Base-by-base conservation (phyloP, 371 early-diverging fungal genomes). In the Apophysomyces elegans region DNA sequence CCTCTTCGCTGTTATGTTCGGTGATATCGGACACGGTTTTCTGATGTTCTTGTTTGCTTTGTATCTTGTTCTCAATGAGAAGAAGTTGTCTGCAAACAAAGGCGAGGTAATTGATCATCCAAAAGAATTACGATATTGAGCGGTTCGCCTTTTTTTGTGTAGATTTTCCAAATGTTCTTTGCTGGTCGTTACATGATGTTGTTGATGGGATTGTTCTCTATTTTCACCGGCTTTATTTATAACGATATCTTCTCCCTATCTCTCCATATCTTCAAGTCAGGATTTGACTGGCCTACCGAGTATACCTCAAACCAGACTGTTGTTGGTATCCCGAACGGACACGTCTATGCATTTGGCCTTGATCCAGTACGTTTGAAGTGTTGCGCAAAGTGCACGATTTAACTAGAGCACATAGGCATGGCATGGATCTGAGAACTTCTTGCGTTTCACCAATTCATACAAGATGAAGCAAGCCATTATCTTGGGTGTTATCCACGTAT, bases 401-500 rank as follows among this genome's bases (percentile, higher is more conserved):
- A 46, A 36, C 12, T 12, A 7, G 21, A 61, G 7, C 1, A 5
- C 9, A 69, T 86, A 92, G 70, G 86, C 92, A 1, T 99, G 99
- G 99, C 96, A 97, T 71, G 92, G 91, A 16, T 84, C 96, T 5
- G 96, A 96, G 45, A 97, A 96, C 81, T 90, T 84, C 67, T 87
- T 97, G 65, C 76, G 96, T 38, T 99, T 99, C 78, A 88, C 93
- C 66, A 99, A 99, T 85, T 97, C 98, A 41, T 97, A 99, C 88
- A 99, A 99, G 88, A 99, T 99, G 99, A 99, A 99, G 79, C 93
- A 96, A 91, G 93, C 98, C 37, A 90, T 99, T 68, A 87, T 99
- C 59, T 72, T 99, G 47, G 99, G 99, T 70, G 98, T 99, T 44
- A 83, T 95, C 64, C 99, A 99, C 73, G 88, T 86, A 76, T 70